Evolutionary conservation across 2,329 filamentous ascomycete genomes (phyloP), one percentile per base, ranked within the genome.

Genomic region (Fonsecaea pedrosoi): DNA sequence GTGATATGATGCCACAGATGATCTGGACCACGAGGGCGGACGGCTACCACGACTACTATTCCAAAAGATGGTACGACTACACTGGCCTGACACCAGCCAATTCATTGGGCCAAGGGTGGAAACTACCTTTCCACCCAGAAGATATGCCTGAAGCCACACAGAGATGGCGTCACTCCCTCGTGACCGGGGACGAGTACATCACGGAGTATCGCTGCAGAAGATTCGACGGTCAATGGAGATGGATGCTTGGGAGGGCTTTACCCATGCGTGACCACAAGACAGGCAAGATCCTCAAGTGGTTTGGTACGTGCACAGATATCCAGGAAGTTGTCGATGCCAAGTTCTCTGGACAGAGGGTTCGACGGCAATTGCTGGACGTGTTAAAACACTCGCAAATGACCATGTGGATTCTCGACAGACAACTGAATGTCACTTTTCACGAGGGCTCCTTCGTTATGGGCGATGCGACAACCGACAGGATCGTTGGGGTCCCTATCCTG

Each of bases 291-390:
- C 83, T 91, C 66, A 92, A 91, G 74, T 94, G 91, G 91, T 92
- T 91, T 72, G 91, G 90, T 15, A 92, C 90, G 0, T 92, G 89
- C 73, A 93, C 91, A 12, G 91, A 94, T 70, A 90, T 93, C 18
- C 89, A 94, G 73, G 90, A 93, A 68, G 83, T 88, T 53, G 89
- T 93, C 2, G 84, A 90, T 73, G 85, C 89, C 13, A 88, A 90
- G 66, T 82, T 90, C 68, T 84, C 84, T 57, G 89, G 89, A 15
- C 87, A 87, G 68, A 84, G 87, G 65, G 90, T 86, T 18, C 84
- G 88, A n/a, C 86, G 90, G 72, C 90, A 92, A 74, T 82, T 94
- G 0, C 81, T 89, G 8, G 89, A 87, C 67, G 90, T 94, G 32
- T 88, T 94, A 63, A 86, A 89, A 40, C 90, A 93, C 72, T 89